A percentile compares a stretch with the other conserved stretches of the same genome.
These are phyloP conservation scores for Fragaria ananassa DNA, from an alignment of 306 rosid genomes.

Conservation along the genomic window DNA sequence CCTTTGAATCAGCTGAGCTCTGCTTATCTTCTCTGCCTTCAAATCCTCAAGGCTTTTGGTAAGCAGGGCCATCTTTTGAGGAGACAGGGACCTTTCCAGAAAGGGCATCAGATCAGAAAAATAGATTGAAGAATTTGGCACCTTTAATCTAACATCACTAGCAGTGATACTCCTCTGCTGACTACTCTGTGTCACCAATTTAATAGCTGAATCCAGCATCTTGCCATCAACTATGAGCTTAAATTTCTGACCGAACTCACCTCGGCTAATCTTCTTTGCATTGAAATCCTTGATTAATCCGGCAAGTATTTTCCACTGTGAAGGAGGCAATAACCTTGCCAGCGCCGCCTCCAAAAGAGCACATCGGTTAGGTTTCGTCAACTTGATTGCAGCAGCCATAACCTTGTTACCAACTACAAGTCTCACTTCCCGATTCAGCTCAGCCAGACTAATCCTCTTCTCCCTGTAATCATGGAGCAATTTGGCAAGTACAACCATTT, in stretches of 20 bases:
- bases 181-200: background rate
- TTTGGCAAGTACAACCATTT: background rate
- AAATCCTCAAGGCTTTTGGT: background rate
- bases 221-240: background rate
- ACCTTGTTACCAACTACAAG: background rate
- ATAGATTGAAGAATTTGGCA: background rate
- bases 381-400: background rate
- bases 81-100: background rate
- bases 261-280: background rate
- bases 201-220: background rate
- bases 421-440: background rate
- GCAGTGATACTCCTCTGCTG: background rate
- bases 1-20: background rate
- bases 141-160: background rate
- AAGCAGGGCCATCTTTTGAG: background rate
- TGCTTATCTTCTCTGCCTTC: background rate
- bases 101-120: background rate
- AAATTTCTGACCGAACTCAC: background rate
- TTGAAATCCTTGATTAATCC: background rate
- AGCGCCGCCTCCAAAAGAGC: background rate
- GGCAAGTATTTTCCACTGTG: background rate
- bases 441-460: background rate
- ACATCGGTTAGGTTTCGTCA: background rate
- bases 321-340: background rate
- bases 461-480: background rate